These are phyloP conservation scores for Tetraselmis striata DNA, from an alignment of 139 green algal species.

Conservation along the genomic window DNA sequence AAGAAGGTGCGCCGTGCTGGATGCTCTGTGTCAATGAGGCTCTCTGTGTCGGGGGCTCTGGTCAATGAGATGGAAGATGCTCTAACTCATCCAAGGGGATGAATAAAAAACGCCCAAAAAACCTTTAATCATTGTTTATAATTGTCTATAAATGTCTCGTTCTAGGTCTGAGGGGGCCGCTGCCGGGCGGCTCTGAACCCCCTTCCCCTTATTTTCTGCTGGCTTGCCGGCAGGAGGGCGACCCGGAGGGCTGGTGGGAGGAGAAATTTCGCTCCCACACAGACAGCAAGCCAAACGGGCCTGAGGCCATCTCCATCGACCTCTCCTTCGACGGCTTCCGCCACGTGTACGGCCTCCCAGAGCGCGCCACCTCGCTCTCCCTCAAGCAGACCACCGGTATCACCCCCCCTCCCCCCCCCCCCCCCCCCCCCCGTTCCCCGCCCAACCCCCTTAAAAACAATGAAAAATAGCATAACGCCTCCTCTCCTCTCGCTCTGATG, in stretches of 20 bases:
- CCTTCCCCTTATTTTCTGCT: background rate
- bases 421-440: background rate
- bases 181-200: background rate
- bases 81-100: too few relatives aligned
- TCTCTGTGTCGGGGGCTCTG: too few relatives aligned
- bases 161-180: background rate
- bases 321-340: constrained; percentile 65
- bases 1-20: constrained; percentile 43
- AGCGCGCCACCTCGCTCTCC: constrained; percentile 71
- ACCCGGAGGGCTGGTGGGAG: constrained; percentile 76
- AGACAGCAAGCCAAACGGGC: constrained; percentile 82
- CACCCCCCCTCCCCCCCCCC: background rate
- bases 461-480: too few relatives aligned
- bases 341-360: constrained; percentile 92
- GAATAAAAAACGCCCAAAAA: too few relatives aligned
- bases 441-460: background rate
- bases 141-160: too few relatives aligned
- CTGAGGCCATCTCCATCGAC: constrained; percentile 87
- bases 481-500: too few relatives aligned
- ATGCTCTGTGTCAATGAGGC: too few relatives aligned
- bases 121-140: too few relatives aligned
- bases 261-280: constrained; percentile 85
- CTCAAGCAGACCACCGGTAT: constrained; percentile 55
- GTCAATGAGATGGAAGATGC: too few relatives aligned
- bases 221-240: constrained; percentile 39